Percentiles rank a stretch among this genome's conserved stretches.
phyloP scores from a whole-genome alignment of 1,139 yeast genomes.

The Blastobotrys illinoisensis region DNA sequence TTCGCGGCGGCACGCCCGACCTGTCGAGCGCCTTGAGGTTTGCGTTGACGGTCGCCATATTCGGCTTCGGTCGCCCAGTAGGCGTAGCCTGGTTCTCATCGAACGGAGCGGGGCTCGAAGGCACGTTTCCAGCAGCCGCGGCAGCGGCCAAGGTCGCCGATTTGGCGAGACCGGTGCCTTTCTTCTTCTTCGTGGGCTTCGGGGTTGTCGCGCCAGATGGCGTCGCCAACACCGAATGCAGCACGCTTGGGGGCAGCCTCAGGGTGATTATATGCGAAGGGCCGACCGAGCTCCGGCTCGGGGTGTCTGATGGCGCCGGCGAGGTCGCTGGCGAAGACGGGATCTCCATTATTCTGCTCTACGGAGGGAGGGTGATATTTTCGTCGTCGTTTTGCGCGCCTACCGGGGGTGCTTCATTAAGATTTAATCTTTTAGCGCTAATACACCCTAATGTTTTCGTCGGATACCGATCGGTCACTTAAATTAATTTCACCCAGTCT shows the following conservation, averaged over 20 bases:
- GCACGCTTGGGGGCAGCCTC: constrained; percentile 7
- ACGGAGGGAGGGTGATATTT: not conserved
- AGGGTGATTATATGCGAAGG: not conserved
- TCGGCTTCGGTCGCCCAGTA: constrained; percentile 15
- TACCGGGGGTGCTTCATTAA: not conserved
- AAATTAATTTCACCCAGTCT: too few species aligned
- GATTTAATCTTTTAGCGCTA: not conserved
- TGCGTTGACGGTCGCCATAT: constrained; percentile 22
- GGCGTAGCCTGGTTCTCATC: constrained; percentile 7
- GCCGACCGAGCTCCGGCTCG: constrained; percentile 12
- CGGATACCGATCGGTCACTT: too few species aligned
- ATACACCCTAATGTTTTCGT: too few species aligned
- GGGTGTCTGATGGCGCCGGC: constrained; percentile 24
- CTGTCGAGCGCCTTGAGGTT: constrained; percentile 39
- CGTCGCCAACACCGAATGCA: not conserved
- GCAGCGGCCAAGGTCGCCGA: not conserved
- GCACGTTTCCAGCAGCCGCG: not conserved
- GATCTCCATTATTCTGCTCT: not conserved
- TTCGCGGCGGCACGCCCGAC: constrained; percentile 45
- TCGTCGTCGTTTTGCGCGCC: not conserved
- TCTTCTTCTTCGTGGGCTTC: not conserved
- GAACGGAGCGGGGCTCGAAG: constrained; percentile 12
- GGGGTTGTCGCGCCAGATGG: constrained; percentile 2
- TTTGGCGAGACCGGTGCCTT: constrained; percentile 2
- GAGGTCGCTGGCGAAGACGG: constrained; percentile 24